A percentile compares a stretch with the other conserved stretches of the same genome.
Conservation (phyloP, 1,284 basidiomycete genomes). For the Trichosporon sp. region DNA sequence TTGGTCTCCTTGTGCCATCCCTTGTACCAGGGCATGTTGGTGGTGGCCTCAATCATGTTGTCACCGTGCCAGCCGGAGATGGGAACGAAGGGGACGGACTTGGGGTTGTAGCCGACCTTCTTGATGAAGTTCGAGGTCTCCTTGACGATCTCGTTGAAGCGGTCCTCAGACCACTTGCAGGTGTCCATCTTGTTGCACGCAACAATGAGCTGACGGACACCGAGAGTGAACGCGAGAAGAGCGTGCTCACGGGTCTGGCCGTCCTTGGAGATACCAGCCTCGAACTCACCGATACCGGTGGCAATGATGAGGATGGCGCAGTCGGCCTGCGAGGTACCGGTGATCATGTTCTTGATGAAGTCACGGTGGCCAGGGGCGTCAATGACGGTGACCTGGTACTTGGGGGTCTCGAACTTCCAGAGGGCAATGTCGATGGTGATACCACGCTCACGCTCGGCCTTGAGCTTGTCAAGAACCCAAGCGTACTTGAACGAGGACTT, state of each 20-base stretch:
- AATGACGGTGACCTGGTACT: constrained; percentile 75
- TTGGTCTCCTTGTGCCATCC: constrained; percentile 98
- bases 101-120: constrained; percentile 99
- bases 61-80: constrained; percentile 99
- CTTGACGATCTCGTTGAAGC: constrained; percentile 99
- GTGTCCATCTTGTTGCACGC: constrained; percentile 76
- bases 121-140: constrained; percentile 99
- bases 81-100: constrained; percentile 96
- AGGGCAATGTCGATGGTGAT: constrained; percentile 99
- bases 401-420: constrained; percentile 99
- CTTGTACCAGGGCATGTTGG: constrained; percentile 99
- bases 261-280: constrained; percentile 99
- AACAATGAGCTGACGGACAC: constrained; percentile 99
- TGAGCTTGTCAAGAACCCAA: constrained; percentile 99
- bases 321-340: constrained; percentile 99
- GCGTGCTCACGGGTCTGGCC: constrained; percentile 99
- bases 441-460: constrained; percentile 98
- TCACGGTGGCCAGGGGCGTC: constrained; percentile 99
- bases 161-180: constrained; percentile 91
- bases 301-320: constrained; percentile 99
- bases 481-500: constrained; percentile 97
- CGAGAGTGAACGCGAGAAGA: constrained; percentile 98
- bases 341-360: constrained; percentile 99
- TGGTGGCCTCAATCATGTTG: constrained; percentile 99
- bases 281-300: constrained; percentile 88